Conservation (phyloP, 2,329 filamentous ascomycete genomes). For the Drechslera avenae region DNA sequence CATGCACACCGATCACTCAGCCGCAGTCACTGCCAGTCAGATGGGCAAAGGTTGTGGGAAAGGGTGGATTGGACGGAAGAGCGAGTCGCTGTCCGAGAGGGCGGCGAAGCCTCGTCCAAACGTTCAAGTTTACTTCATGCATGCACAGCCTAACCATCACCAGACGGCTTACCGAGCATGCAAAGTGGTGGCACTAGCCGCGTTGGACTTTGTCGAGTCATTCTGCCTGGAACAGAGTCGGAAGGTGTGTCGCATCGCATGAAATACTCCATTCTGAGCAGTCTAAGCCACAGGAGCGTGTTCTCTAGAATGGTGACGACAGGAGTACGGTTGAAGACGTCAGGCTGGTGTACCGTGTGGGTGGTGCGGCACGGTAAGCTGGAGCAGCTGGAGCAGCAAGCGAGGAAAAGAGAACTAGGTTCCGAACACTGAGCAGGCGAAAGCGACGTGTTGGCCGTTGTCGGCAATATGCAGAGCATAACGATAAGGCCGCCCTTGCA, state of each 20-base stretch:
- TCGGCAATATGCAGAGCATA: slow-evolving; percentile 2
- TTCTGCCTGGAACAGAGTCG: slow-evolving; percentile 10
- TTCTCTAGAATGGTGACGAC: slow-evolving; percentile 41
- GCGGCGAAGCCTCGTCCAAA: slow-evolving; percentile 22
- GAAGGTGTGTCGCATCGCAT: slow-evolving; percentile 45
- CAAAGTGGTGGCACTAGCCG: slow-evolving; percentile 9
- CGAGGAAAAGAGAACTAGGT: background rate
- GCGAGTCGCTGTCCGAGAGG: slow-evolving; percentile 25
- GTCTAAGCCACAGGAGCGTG: slow-evolving; percentile 28
- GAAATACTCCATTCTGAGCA: slow-evolving; percentile 14
- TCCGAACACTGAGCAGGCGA: too few relatives aligned
- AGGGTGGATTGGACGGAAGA: slow-evolving; percentile 19
- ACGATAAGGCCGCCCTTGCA: slow-evolving; percentile 13
- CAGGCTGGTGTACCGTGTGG: slow-evolving; percentile 24
- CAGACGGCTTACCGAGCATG: slow-evolving; percentile 17
- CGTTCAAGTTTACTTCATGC: slow-evolving; percentile 12
- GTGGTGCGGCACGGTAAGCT: slow-evolving; percentile 29
- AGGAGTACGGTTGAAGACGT: slow-evolving; percentile 35
- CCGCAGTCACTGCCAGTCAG: slow-evolving; percentile 28
- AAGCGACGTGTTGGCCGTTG: background rate
- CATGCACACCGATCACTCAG: slow-evolving; percentile 16
- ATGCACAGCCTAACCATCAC: slow-evolving; percentile 27
- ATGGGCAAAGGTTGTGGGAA: slow-evolving; percentile 14
- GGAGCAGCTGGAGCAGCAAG: slow-evolving; percentile 1
- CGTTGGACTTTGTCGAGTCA: slow-evolving; percentile 7